Percentiles rank a stretch among this genome's conserved stretches.
Conservation (phyloP, 2,329 filamentous ascomycete genomes). For the Leptographium radiaticola region DNA sequence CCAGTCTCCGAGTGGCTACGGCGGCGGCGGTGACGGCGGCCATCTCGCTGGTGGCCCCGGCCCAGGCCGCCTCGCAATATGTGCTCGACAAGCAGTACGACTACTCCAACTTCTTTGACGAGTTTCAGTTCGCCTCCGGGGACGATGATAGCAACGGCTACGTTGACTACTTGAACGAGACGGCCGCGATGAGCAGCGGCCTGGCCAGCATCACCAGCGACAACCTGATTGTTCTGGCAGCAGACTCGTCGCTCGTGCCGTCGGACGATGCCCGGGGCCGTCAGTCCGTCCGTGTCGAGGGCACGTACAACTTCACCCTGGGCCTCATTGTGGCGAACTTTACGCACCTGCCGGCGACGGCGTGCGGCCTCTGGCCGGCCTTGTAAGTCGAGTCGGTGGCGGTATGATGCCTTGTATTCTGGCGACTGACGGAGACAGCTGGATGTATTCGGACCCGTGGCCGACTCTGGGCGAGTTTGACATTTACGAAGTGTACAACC, state of each 20-base stretch:
- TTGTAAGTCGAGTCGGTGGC: constrained; percentile 27
- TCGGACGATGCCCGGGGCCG: constrained; percentile 20
- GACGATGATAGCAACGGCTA: constrained; percentile 58
- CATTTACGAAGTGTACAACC: constrained; percentile 54
- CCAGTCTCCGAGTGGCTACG: constrained; percentile 11
- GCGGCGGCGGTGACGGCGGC: constrained; percentile 20
- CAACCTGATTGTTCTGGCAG: constrained; percentile 13
- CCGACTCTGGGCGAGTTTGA: constrained; percentile 52
- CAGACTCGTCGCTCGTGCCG: neutral
- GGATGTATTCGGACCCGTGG: constrained; percentile 41
- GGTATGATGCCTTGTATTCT: too few species aligned
- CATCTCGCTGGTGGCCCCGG: neutral
- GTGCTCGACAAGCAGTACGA: constrained; percentile 27
- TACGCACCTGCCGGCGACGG: constrained; percentile 50
- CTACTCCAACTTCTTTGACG: constrained; percentile 31
- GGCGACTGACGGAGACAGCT: constrained; percentile 19
- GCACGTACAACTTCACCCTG: constrained; percentile 46
- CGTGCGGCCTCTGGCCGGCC: constrained; percentile 62
- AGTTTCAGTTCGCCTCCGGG: constrained; percentile 27
- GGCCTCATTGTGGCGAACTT: constrained; percentile 60
- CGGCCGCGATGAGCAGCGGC: constrained; percentile 17
- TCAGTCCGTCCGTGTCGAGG: constrained; percentile 51
- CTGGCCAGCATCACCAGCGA: constrained; percentile 29
- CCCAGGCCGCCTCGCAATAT: constrained; percentile 18
- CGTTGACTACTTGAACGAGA: constrained; percentile 37